Conservation (phyloP, 1,139 yeast genomes). For the Taiozyma sp. region DNA sequence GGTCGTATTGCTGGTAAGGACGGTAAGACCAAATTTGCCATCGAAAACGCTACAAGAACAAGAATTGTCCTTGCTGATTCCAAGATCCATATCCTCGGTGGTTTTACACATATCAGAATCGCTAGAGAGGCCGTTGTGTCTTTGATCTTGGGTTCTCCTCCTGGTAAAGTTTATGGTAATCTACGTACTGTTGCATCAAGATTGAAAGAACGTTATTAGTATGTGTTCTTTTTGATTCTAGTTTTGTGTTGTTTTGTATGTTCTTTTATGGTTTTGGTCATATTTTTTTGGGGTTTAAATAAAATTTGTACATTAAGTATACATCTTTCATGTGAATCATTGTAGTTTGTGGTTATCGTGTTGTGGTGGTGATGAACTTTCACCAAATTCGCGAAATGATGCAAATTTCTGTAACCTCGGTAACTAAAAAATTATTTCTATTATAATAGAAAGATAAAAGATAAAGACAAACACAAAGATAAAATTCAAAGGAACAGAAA, state of each 20-base stretch:
- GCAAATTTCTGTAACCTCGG: no score
- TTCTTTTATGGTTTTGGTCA: background rate
- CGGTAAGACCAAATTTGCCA: slow-evolving; percentile 97
- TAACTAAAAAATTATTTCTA: no score
- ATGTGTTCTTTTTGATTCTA: background rate
- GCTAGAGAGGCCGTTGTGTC: slow-evolving; percentile 96
- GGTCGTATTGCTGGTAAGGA: slow-evolving; percentile 99
- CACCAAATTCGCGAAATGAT: no score
- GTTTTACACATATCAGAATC: slow-evolving; percentile 93
- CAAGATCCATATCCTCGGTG: slow-evolving; percentile 94
- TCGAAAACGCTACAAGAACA: slow-evolving; percentile 96
- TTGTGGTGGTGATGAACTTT: no score
- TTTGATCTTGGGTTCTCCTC: slow-evolving; percentile 94
- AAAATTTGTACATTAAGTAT: background rate
- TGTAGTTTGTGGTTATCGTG: background rate
- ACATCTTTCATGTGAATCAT: background rate
- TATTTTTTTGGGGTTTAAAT: background rate
- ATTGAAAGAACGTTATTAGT: slow-evolving; percentile 86
- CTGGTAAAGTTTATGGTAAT: slow-evolving; percentile 97
- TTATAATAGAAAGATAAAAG: no score
- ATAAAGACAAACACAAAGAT: no score
- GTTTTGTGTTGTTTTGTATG: background rate
- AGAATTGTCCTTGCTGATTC: slow-evolving; percentile 96
- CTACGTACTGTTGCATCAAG: slow-evolving; percentile 95
- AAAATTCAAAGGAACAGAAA: no score